phyloP scores from a whole-genome alignment of 139 green algal species.

The Yamagishiella unicocca region DNA sequence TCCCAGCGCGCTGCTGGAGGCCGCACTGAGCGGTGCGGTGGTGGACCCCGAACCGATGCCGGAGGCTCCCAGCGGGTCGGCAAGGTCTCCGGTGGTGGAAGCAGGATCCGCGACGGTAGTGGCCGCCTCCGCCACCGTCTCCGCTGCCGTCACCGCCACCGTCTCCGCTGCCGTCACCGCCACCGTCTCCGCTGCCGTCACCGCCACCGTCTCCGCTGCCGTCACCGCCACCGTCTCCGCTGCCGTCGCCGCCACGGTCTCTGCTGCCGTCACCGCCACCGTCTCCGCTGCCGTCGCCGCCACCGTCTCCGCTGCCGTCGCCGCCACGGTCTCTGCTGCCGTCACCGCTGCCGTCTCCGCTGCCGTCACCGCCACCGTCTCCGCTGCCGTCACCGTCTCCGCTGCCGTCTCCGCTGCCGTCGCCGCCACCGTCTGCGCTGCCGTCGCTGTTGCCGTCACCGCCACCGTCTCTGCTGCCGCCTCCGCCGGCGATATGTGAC shows the following conservation, averaged over 20 bases:
- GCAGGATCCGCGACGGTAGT: neutral
- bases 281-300: no score
- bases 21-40: neutral
- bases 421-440: no score
- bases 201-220: no score
- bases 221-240: no score
- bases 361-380: neutral
- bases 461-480: no score
- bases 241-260: no score
- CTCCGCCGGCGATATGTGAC: no score
- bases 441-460: no score
- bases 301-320: no score
- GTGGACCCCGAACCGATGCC: neutral
- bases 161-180: neutral
- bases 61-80: neutral
- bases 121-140: neutral
- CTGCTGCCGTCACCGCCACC: no score
- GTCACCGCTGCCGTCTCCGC: neutral
- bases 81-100: neutral
- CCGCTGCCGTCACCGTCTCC: neutral
- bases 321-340: no score
- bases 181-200: no score
- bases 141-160: neutral
- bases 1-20: constrained; percentile 8
- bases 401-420: neutral